Evolutionary conservation across 2,329 filamentous ascomycete genomes (phyloP).

Genomic region (Fusarium sp.): DNA sequence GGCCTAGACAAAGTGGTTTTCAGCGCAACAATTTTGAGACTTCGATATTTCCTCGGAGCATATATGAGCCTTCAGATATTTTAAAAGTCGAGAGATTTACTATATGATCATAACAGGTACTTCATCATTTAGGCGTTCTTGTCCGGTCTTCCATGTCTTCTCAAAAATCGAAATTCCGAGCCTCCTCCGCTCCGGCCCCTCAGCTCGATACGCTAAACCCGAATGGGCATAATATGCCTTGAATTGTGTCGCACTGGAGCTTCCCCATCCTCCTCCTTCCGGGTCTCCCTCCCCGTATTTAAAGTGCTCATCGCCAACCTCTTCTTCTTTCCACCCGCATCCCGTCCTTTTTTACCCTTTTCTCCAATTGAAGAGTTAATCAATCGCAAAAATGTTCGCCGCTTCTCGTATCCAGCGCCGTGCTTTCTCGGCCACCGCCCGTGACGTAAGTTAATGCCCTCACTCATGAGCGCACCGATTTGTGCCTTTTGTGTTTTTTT

Average conservation of each 20-base stretch:
- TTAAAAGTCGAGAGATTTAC: not conserved
- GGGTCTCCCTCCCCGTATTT: conserved; percentile 37
- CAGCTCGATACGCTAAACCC: conserved; percentile 26
- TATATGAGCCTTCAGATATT: not conserved
- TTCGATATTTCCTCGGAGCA: not conserved
- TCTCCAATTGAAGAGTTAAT: conserved; percentile 37
- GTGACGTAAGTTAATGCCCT: conserved; percentile 67
- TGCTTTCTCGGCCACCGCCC: conserved; percentile 82
- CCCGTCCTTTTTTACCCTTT: conserved; percentile 37
- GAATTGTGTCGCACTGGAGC: conserved; percentile 25
- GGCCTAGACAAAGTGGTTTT: not conserved
- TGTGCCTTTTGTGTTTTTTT: conserved; percentile 10
- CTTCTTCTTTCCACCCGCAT: conserved; percentile 35
- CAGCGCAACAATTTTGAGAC: too few relatives aligned
- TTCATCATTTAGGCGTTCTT: not conserved
- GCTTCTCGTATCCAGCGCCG: conserved; percentile 76
- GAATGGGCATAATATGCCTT: conserved; percentile 4
- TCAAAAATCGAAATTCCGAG: conserved; percentile 37
- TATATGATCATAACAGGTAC: not conserved
- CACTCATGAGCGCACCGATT: conserved; percentile 14
- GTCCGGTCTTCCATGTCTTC: conserved; percentile 32
- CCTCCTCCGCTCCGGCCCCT: conserved; percentile 34
- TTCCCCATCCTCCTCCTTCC: conserved; percentile 31
- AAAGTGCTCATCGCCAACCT: conserved; percentile 39
- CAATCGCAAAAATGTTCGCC: conserved; percentile 73